Conservation (phyloP, 768 basidiomycete species). For the Podaxis sp. region DNA sequence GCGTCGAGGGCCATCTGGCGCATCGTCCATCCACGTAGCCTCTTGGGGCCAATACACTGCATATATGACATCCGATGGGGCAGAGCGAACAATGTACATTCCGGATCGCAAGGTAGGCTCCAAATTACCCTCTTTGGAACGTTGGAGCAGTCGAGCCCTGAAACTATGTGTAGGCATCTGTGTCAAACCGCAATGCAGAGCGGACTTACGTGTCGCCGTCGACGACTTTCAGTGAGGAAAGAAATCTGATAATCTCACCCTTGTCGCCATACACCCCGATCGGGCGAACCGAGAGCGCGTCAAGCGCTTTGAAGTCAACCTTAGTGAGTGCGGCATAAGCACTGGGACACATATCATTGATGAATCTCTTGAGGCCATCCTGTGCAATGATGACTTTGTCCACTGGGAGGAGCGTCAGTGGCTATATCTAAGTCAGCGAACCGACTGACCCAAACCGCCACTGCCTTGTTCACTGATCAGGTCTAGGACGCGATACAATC, state of each 20-base stretch:
- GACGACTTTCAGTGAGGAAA: slow-evolving; percentile 35
- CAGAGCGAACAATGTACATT: slow-evolving; percentile 38
- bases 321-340: slow-evolving; percentile 55
- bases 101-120: slow-evolving; percentile 43
- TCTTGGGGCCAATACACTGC: slow-evolving; percentile 65
- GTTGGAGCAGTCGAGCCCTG: slow-evolving; percentile 15
- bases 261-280: slow-evolving; percentile 60
- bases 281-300: slow-evolving; percentile 44
- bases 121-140: slow-evolving; percentile 5
- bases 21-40: slow-evolving; percentile 55
- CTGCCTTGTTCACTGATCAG: slow-evolving; percentile 25
- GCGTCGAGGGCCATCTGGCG: slow-evolving; percentile 40
- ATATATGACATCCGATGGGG: slow-evolving; percentile 31
- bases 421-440: background rate
- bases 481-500: slow-evolving; percentile 18
- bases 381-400: slow-evolving; percentile 65
- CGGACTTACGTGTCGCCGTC: slow-evolving; percentile 39
- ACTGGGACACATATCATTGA: slow-evolving; percentile 48
- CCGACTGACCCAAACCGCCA: slow-evolving; percentile 34
- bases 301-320: slow-evolving; percentile 55
- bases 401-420: slow-evolving; percentile 32
- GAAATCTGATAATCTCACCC: slow-evolving; percentile 46
- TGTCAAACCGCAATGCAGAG: background rate
- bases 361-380: slow-evolving; percentile 44
- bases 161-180: background rate